Evolutionary conservation across 768 basidiomycete genomes (phyloP).

Genomic region (Calocybe cyanea): DNA sequence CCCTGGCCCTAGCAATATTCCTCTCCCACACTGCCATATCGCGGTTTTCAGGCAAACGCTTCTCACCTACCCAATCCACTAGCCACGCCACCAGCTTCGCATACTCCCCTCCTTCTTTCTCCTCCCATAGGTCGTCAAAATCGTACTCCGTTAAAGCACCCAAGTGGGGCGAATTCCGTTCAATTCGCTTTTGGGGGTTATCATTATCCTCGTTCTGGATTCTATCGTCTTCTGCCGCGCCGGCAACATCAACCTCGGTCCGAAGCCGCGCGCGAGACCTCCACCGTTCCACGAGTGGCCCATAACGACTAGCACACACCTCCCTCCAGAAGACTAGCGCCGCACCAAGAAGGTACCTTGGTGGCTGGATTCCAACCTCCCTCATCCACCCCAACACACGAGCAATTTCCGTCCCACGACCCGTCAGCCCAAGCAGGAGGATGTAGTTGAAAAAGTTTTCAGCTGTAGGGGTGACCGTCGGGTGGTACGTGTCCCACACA

Average conservation of each 20-base stretch:
- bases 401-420: slow-evolving; percentile 10
- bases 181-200: no score
- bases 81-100: slow-evolving; percentile 48
- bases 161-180: no score
- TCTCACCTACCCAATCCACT: slow-evolving; percentile 51
- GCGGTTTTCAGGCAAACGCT: slow-evolving; percentile 37
- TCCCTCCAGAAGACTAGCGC: slow-evolving; percentile 72
- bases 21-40: slow-evolving; percentile 30
- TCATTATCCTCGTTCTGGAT: not conserved
- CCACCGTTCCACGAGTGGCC: no score
- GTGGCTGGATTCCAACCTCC: slow-evolving; percentile 47
- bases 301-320: slow-evolving; percentile 33
- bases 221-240: slow-evolving; percentile 5
- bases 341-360: slow-evolving; percentile 48
- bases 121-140: no score
- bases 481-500: slow-evolving; percentile 8
- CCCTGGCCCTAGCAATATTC: not conserved
- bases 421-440: slow-evolving; percentile 7
- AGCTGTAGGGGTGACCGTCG: slow-evolving; percentile 8
- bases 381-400: slow-evolving; percentile 60
- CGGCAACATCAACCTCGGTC: not conserved
- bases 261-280: slow-evolving; percentile 47
- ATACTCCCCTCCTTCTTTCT: slow-evolving; percentile 31
- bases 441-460: slow-evolving; percentile 10
- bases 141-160: slow-evolving; percentile 1